phyloP scores from a whole-genome alignment of 1,284 basidiomycete genomes.

The Pseudozyma pruni region DNA sequence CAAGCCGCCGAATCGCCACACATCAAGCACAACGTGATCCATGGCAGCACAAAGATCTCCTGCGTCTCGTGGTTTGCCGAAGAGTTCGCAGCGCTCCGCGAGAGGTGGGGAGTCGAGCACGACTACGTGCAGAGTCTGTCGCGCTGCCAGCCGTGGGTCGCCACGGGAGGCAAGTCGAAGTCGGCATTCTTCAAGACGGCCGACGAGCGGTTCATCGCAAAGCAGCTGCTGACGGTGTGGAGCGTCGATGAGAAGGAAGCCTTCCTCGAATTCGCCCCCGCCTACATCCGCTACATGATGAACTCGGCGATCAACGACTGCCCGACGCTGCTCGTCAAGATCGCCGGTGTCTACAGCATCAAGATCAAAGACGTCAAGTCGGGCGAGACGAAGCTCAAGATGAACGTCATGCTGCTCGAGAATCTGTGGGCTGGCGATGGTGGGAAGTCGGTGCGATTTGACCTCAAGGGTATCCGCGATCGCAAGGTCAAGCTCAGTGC shows the following conservation, averaged over 20 bases:
- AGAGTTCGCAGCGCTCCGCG: slow-evolving; percentile 57
- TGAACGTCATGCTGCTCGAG: slow-evolving; percentile 61
- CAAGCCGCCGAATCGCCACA: slow-evolving; percentile 51
- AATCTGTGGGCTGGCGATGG: slow-evolving; percentile 58
- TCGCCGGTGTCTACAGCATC: slow-evolving; percentile 60
- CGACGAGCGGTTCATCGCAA: slow-evolving; percentile 57
- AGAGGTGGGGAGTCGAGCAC: slow-evolving; percentile 54
- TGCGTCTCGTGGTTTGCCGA: slow-evolving; percentile 65
- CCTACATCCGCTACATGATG: slow-evolving; percentile 62
- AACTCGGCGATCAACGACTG: slow-evolving; percentile 51
- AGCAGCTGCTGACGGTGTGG: slow-evolving; percentile 62
- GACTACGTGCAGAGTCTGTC: slow-evolving; percentile 57
- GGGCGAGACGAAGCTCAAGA: slow-evolving; percentile 56
- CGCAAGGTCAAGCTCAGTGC: slow-evolving; percentile 50
- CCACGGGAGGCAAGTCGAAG: slow-evolving; percentile 57
- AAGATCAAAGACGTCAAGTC: slow-evolving; percentile 61
- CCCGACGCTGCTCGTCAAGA: slow-evolving; percentile 62
- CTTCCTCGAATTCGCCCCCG: slow-evolving; percentile 61
- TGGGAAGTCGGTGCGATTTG: slow-evolving; percentile 49
- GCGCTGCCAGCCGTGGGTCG: slow-evolving; percentile 52
- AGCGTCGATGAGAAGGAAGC: slow-evolving; percentile 62
- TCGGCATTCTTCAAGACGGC: slow-evolving; percentile 58
- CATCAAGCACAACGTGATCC: slow-evolving; percentile 60
- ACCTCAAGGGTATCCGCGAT: slow-evolving; percentile 62
- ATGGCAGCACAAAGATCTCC: slow-evolving; percentile 57